Base-by-base conservation (phyloP, 2,329 filamentous ascomycete species). In the Alternaria panax region DNA sequence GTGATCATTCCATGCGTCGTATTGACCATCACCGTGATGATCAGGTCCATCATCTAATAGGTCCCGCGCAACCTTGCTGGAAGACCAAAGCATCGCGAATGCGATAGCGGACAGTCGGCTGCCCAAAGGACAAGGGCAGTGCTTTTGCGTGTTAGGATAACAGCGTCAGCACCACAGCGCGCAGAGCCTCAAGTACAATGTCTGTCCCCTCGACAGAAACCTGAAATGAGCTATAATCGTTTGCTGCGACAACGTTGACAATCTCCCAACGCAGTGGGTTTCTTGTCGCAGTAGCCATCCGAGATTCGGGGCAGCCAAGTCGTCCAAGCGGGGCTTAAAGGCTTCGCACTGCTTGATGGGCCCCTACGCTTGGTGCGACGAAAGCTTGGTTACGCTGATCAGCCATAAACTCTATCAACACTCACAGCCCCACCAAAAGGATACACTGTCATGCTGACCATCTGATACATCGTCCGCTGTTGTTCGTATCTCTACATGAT, bases 281-380 rank as follows among this genome's bases (percentile, higher is more conserved):
- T 36, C 14, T 32, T 20, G 24, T 57, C 25, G 28, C 36, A 25
- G 47, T 52, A 48, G 30, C 42, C 52, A 55, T 32, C 16, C 24
- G 22, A 52, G 5, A 42, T 34, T 48, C 45, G 28, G 45, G 18
- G 22, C n/a, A 57, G 46, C 57, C 48, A 52, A 55, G 53, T 25
- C n/a, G 28, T 38, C 12, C 51, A 51, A 51, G 38, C 25, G 46
- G 46, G 41, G 34, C 22, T 25, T 16, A 38, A 41, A 53, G 32
- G 55, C 55, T 58, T 58, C 55, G 50, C 55, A 24, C 34, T 43
- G 55, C 55, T 58, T 58, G 50, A 41, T 28, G 34, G 32, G 41
- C 25, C 55, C 20, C 50, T 43, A 34, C 27, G 16, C 24, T 18
- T 22, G 22, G 9, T 30, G 12, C 27, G 6, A 40, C 40, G 27